phyloP scores from a whole-genome alignment of 345 rosid species.

The Acer saccharum region DNA sequence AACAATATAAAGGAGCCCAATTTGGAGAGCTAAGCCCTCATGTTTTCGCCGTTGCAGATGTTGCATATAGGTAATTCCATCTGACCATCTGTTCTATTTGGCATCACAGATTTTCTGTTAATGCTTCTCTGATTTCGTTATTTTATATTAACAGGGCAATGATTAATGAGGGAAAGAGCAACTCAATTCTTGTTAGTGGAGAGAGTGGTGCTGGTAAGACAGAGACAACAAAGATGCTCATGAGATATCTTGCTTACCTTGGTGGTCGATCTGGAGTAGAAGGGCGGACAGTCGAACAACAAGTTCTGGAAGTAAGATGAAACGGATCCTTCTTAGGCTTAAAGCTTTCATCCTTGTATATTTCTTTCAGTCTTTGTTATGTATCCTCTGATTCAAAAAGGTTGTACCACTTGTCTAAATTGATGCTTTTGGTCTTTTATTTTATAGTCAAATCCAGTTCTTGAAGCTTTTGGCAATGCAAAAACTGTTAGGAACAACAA shows the following conservation, averaged over 20 bases:
- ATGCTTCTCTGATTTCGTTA: constrained; percentile 31
- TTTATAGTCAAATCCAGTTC: constrained; percentile 98
- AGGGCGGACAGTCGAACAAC: constrained; percentile 99
- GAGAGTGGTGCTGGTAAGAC: constrained; percentile 99
- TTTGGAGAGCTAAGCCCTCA: constrained; percentile 99
- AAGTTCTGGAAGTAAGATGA: constrained; percentile 92
- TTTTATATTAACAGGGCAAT: constrained; percentile 66
- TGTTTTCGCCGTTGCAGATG: constrained; percentile 99
- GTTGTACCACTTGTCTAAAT: constrained; percentile 23
- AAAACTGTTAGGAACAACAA: constrained; percentile 98
- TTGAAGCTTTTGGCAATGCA: constrained; percentile 99
- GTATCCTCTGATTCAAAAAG: constrained; percentile 5
- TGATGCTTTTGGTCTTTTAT: constrained; percentile 31
- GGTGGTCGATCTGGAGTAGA: constrained; percentile 99
- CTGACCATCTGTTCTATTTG: constrained; percentile 13
- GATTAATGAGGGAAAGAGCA: constrained; percentile 98
- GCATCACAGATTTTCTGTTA: constrained; percentile 16
- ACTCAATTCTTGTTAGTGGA: constrained; percentile 99
- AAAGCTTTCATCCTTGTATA: not conserved
- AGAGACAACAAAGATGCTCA: constrained; percentile 99
- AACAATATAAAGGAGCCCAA: constrained; percentile 96
- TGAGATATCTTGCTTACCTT: constrained; percentile 97
- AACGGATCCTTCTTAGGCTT: constrained; percentile 16
- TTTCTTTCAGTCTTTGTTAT: constrained; percentile 10
- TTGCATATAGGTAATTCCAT: constrained; percentile 79